Base-by-base conservation (phyloP, 2,329 filamentous ascomycete species). In the Penicillium hordei region DNA sequence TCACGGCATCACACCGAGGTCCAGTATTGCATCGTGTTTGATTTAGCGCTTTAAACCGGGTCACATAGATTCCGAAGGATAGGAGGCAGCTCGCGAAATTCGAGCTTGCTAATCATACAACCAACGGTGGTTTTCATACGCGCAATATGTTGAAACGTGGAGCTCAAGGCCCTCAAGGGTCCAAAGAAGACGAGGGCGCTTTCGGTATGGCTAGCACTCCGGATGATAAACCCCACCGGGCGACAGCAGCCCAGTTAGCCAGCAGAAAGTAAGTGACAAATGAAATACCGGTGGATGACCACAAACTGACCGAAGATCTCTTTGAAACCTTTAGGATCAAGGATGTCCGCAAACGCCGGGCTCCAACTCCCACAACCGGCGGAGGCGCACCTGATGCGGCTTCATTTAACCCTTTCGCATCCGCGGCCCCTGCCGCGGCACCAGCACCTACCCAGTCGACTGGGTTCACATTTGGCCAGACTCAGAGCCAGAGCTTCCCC, bases 221-320 rank as follows among this genome's bases (percentile, higher is more conserved):
- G 29, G 75, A 75, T 46, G 80, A 82, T 2, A 73, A 75, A 63
- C 77, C 78, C 27, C 75, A 78, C 64, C 77, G 76, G 70, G 82
- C 82, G 34, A 83, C 81, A 29, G 81, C 82, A 39, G 81, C 82
- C 39, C 82, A 84, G 71, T 50, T 83, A 71, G 82, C 82, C 33
- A 73, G 70, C 59, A 78, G 82, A 74, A 83, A 79, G 82, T 84
- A 75, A 78, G 82, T 83, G 46, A 60, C 21, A 29, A 25, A n/a
- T 39, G 7, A 25, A 21, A 13, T 43, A 17, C 21, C 19, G 13
- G 29, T 17, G 27, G 21, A 23, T 19, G 40, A 36, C n/a, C 40
- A 55, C 12, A 29, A 31, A 36, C 58, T 58, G 23, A 60, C 55
- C 40, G 36, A 56, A 39, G 39, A 43, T 45, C 2, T 49, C 12